Conservation (phyloP, 148 eudicot genomes). For the Persicaria tinctoria region DNA sequence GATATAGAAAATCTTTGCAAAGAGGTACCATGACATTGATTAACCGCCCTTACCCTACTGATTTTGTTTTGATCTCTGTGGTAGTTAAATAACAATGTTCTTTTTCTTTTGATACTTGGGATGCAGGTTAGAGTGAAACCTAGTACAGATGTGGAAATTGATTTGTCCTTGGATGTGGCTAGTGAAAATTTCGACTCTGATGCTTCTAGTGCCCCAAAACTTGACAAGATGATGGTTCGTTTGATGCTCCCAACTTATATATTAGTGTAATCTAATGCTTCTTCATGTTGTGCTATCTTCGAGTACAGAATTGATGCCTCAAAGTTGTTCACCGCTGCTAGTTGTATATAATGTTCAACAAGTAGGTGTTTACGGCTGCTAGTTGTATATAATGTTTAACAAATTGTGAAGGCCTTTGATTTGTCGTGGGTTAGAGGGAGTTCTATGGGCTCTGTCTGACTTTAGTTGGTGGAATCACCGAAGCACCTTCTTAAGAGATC, state of each 20-base stretch:
- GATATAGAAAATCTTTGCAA: slow-evolving; percentile 68
- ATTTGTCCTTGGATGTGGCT: slow-evolving; percentile 51
- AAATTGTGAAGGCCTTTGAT: neutral
- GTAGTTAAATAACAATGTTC: neutral
- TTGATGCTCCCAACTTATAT: too few relatives aligned
- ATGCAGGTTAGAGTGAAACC: slow-evolving; percentile 65
- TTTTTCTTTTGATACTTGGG: neutral
- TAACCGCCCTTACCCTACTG: neutral
- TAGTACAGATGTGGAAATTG: slow-evolving; percentile 59
- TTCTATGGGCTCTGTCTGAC: neutral
- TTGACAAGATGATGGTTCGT: slow-evolving; percentile 49
- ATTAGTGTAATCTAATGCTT: too few relatives aligned
- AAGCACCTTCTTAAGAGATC: neutral
- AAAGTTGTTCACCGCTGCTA: too few relatives aligned
- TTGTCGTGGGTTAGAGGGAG: neutral
- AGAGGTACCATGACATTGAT: slow-evolving; percentile 31
- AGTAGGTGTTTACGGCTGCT: too few relatives aligned
- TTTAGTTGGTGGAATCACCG: neutral
- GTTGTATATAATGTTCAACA: too few relatives aligned
- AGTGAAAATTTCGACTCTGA: slow-evolving; percentile 39
- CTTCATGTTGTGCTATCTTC: too few relatives aligned
- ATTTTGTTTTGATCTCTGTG: neutral
- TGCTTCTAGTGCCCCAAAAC: slow-evolving; percentile 19
- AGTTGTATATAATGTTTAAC: too few relatives aligned
- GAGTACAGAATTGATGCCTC: too few relatives aligned